Base-by-base conservation (phyloP, 164 flowering plant species). In the Akebia trifoliata region DNA sequence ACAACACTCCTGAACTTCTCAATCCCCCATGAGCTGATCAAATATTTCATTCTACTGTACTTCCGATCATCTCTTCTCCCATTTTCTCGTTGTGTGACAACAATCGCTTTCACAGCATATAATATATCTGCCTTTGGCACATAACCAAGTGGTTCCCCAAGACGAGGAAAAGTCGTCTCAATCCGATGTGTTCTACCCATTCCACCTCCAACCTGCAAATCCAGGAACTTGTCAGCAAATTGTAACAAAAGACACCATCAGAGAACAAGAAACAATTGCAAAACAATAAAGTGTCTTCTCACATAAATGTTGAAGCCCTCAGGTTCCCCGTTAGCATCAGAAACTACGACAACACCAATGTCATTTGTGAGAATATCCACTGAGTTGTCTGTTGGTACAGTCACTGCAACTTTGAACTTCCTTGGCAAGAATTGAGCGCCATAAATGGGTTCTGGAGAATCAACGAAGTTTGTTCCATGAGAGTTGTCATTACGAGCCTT, bases 121-220 rank as follows among this genome's bases (percentile, higher is more conserved):
- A 94, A 51, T 51, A 94, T 90, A 69, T 90, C 99, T 74, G 86
- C 88, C 56, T 87, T 90, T 29, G 97, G 97, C 40, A 94, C 97
- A 69, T 81, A 94, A 28, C 99, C 99, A 66, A 94, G 61, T 32
- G 97, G 95, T 47, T 90, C 96, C 3, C 76, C 95, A 61, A 94
- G 62, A 50, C 99, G 97, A n/a, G 99, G 83, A 51, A 94, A 94
- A 42, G 99, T 94, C 60, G 79, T 65, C 64, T 90, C 99, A 54
- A 78, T 4, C 58, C 97, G 77, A 68, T 83, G 97, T 17, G 99
- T 85, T 80, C 97, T 84, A 67, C 97, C 99, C 99, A 94, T 90
- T 14, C 99, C 99, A 60, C 99, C 99, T 66, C 99, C 99, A 73
- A 94, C 99, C 99, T 93, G 78, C 66, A 75, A 52, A n/a, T n/a